Evolutionary conservation across 2,329 filamentous ascomycete genomes (phyloP), one percentile per base, ranked within the genome.

Genomic region (Neonectria magnoliae): DNA sequence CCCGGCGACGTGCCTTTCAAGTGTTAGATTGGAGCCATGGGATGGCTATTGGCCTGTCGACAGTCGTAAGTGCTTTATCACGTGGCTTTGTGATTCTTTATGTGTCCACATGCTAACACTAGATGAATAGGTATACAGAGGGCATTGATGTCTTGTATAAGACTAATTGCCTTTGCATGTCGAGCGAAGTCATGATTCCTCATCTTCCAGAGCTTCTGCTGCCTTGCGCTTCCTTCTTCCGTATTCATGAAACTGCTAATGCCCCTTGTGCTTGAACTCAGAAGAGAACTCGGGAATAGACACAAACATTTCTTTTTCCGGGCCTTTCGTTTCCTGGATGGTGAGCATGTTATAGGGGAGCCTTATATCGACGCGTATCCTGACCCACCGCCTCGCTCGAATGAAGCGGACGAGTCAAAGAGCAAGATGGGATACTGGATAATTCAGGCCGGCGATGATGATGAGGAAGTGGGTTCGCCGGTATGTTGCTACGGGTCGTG

Each of bases 71-170:
- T 27, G 25, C 31, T 9, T 33, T 33, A 14, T 36, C 33, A 13
- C 33, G 2, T 5, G 8, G 9, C 29, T 31, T 11, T 31, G 8
- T 11, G 3, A 7, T 38, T 18, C 3, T 25, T 22, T 7, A 36
- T 22, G 5, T 54, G 20, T 31, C 29, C 10, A 10, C 8, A 31
- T 31, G 36, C 51, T 54, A 14, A 29, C 16, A 11, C 9, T 2
- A 31, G 2, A 1, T 16, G 29, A 22, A 1, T 0, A 68, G 64
- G n/a, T 66, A 66, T 20, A 45, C 57, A 2, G 65, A 68, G 42
- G 11, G 63, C 0, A 55, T 66, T 2, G 60, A 64, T 16, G 2
- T 64, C 3, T 4, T 66, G 0, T 64, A 68, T 16, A 33, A 27
- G 0, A 58, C 47, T 7, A 68, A 64, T 7, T 60, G 48, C 6